phyloP scores from a whole-genome alignment of 1,139 yeast genomes.

The Geotrichum fermentans region DNA sequence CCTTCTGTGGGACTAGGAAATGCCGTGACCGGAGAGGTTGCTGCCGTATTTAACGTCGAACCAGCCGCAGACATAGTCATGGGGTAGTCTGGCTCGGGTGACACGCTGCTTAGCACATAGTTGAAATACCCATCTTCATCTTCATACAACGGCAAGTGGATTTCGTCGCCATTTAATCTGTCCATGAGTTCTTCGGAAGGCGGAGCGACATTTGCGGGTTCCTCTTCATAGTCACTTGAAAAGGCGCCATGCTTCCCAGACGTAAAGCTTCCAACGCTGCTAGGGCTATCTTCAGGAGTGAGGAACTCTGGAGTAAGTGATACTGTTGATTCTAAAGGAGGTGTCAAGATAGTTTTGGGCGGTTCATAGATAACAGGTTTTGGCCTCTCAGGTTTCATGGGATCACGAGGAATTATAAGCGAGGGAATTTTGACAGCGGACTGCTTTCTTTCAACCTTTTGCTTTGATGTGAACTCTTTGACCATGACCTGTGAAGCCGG shows the following conservation, averaged over 20 bases:
- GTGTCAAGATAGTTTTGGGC: too few species aligned
- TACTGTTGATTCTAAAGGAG: too few species aligned
- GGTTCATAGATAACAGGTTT: not conserved
- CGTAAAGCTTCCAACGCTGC: not conserved
- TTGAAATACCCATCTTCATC: slow-evolving; percentile 18
- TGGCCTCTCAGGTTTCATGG: too few species aligned
- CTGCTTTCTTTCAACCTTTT: not conserved
- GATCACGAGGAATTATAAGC: too few species aligned
- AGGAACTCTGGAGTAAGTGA: not conserved
- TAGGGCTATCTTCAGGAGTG: not conserved
- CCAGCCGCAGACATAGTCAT: not conserved
- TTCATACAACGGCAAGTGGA: slow-evolving; percentile 15
- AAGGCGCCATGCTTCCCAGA: slow-evolving; percentile 10
- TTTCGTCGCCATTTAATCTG: not conserved
- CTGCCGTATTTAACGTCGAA: not conserved
- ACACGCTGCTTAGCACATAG: not conserved
- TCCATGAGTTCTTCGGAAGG: not conserved
- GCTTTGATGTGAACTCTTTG: not conserved
- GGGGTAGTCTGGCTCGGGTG: not conserved
- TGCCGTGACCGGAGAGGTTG: not conserved
- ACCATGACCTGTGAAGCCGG: not conserved
- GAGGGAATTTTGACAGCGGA: not conserved
- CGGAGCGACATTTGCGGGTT: not conserved
- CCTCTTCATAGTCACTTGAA: slow-evolving; percentile 15
- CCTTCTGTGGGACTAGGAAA: not conserved